phyloP scores from a whole-genome alignment of 2,329 filamentous ascomycete genomes.

The Penicillium digitatum region DNA sequence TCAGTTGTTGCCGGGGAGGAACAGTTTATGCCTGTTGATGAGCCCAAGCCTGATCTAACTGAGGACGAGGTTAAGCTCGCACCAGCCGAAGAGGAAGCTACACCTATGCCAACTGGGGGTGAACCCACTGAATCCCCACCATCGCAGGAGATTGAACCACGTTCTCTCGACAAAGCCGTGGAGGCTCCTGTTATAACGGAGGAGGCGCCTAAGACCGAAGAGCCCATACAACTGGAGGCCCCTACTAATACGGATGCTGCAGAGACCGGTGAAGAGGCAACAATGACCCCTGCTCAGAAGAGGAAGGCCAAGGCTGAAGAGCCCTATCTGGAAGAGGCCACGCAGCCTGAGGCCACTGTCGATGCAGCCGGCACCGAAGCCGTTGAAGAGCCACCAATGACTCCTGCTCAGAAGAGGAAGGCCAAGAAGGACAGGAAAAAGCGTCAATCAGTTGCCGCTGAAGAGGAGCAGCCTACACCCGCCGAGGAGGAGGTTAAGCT shows the following conservation, averaged over 20 bases:
- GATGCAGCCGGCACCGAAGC: background rate
- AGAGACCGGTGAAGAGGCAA: constrained; percentile 3
- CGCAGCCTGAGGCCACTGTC: background rate
- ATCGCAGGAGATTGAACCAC: background rate
- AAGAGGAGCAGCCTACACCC: background rate
- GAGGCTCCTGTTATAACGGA: background rate
- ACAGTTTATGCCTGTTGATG: background rate
- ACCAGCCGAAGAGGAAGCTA: background rate
- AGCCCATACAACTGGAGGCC: background rate
- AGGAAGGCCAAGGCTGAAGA: constrained; percentile 17
- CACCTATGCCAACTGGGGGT: background rate
- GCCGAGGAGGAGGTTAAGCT: background rate
- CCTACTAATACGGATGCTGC: background rate
- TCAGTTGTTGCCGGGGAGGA: constrained; percentile 3
- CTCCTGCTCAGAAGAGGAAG: constrained; percentile 18
- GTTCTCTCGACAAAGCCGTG: too few species aligned
- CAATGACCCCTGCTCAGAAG: constrained; percentile 18
- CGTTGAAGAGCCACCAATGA: constrained; percentile 9
- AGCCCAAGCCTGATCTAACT: too few species aligned
- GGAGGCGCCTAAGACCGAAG: background rate
- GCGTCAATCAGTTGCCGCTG: constrained; percentile 11
- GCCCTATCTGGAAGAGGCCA: background rate
- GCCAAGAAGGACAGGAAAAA: constrained; percentile 25
- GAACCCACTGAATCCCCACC: background rate
- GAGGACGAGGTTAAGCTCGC: background rate